phyloP scores from a whole-genome alignment of 768 basidiomycete genomes.

The Gyrodon lividus region DNA sequence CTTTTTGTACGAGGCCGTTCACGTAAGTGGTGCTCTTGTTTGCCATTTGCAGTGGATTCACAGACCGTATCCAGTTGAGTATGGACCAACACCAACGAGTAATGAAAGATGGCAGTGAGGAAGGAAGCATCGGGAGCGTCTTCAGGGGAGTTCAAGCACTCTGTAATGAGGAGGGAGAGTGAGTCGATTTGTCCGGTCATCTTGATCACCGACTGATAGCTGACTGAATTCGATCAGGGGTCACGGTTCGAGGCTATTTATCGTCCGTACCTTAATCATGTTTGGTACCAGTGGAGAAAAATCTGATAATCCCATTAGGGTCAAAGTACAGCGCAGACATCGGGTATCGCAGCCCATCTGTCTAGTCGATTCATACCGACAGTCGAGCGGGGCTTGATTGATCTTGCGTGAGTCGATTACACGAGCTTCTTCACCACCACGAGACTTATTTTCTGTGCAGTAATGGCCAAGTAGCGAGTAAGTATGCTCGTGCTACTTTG shows the following conservation, averaged over 20 bases:
- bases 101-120: constrained; percentile 56
- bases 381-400: constrained; percentile 90
- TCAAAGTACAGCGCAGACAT: constrained; percentile 87
- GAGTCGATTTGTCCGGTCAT: constrained; percentile 15
- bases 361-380: constrained; percentile 91
- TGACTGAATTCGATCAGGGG: constrained; percentile 42
- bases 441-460: constrained; percentile 34
- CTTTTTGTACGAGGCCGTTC: constrained; percentile 78
- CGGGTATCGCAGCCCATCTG: constrained; percentile 64
- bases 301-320: constrained; percentile 45
- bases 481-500: constrained; percentile 19
- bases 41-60: background rate
- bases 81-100: constrained; percentile 74
- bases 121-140: constrained; percentile 64
- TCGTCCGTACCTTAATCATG: constrained; percentile 44
- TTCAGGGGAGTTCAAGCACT: constrained; percentile 64
- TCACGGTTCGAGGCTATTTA: constrained; percentile 66
- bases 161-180: constrained; percentile 79
- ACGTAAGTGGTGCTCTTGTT: constrained; percentile 44
- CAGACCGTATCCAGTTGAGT: constrained; percentile 49
- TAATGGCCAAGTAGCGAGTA: constrained; percentile 81
- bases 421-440: background rate
- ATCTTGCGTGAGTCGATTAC: constrained; percentile 61
- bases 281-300: background rate
- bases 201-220: constrained; percentile 1